Percentiles rank a stretch among this genome's conserved stretches.
These are phyloP conservation scores for Hypholoma sublateritium DNA, from an alignment of 768 basidiomycete species.

Conservation along the genomic window DNA sequence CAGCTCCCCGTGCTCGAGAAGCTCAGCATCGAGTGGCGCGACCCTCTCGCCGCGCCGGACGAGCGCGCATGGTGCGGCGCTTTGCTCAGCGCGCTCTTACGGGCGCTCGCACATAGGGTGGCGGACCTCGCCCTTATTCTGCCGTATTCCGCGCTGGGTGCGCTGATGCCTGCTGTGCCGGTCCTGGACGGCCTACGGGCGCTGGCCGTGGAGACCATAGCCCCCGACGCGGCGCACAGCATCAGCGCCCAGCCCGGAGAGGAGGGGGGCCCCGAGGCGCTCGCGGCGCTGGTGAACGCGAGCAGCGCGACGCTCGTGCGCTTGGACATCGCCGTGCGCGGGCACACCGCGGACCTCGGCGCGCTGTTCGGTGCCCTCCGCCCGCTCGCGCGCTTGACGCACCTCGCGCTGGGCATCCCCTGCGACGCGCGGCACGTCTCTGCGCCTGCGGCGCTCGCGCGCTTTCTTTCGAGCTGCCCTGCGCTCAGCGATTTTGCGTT, in stretches of 20 bases:
- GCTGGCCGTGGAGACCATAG: too few species aligned
- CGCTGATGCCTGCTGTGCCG: too few species aligned
- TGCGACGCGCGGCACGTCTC: not conserved
- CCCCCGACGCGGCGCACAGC: not conserved
- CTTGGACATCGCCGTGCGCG: not conserved
- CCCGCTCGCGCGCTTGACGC: not conserved
- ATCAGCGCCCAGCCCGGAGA: slow-evolving; percentile 11
- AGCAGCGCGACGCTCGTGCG: not conserved
- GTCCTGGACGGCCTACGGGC: too few species aligned
- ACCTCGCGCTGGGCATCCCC: not conserved
- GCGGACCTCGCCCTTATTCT: too few species aligned
- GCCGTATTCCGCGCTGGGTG: too few species aligned
- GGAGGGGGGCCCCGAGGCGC: not conserved
- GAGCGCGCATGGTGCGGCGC: too few species aligned
- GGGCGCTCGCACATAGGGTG: too few species aligned
- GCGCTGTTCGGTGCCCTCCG: not conserved
- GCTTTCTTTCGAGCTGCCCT: not conserved
- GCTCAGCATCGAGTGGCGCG: slow-evolving; percentile 16
- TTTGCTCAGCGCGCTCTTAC: too few species aligned
- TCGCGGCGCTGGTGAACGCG: not conserved
- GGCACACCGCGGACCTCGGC: not conserved
- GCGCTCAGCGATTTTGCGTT: not conserved
- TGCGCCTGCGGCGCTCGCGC: not conserved
- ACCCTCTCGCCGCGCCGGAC: not conserved
- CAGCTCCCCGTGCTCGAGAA: slow-evolving; percentile 7